Evolutionary conservation across 805 yeast genomes (phyloP).

Genomic region (Yarrowia keelungensis): DNA sequence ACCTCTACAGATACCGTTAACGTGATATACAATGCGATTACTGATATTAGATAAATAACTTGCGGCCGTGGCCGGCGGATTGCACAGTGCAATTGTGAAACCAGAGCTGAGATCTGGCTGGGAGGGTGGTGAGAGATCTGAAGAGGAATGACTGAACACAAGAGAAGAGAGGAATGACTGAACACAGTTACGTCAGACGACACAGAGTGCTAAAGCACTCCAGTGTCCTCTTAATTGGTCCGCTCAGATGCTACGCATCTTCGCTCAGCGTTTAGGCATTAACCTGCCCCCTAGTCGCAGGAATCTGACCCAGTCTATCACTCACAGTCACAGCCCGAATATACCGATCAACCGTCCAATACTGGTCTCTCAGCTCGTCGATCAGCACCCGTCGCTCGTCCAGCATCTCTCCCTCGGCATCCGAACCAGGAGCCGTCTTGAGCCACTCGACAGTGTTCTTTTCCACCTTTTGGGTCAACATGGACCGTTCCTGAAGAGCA

Average conservation of each 20-base stretch:
- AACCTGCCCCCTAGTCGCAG: conserved; percentile 4
- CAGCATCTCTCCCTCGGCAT: conserved; percentile 10
- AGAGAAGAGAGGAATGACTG: no score
- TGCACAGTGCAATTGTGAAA: no score
- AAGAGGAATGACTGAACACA: no score
- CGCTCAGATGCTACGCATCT: no score
- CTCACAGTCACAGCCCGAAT: conserved; percentile 9
- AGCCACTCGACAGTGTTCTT: conserved; percentile 13
- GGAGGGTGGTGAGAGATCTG: no score
- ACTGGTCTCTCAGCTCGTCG: conserved; percentile 23
- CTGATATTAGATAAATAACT: conserved; percentile 23
- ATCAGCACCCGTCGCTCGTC: not conserved
- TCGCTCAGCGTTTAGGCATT: not conserved
- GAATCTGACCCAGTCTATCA: conserved; percentile 28
- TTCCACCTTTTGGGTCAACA: conserved; percentile 28
- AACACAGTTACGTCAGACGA: no score
- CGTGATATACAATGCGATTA: conserved; percentile 23
- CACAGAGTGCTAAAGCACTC: no score
- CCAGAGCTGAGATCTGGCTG: no score
- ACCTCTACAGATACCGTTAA: no score
- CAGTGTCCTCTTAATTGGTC: not conserved
- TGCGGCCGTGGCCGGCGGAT: not conserved
- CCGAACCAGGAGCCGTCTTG: conserved; percentile 1
- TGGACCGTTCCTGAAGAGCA: conserved; percentile 13
- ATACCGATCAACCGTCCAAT: conserved; percentile 25